Conservation (phyloP, 2,329 filamentous ascomycete genomes). For the Pleurostoma richardsiae region DNA sequence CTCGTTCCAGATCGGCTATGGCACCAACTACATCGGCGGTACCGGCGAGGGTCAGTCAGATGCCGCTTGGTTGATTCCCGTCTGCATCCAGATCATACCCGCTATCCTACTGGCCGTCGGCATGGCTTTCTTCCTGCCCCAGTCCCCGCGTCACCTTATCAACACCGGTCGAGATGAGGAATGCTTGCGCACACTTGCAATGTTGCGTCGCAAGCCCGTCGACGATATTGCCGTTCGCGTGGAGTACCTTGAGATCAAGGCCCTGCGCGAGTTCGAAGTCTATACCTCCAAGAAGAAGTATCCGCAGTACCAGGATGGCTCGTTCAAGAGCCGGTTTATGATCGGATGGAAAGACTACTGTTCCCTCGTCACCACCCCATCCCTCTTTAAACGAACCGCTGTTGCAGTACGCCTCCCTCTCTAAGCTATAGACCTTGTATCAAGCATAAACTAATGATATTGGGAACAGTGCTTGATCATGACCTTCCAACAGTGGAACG, state of each 20-base stretch:
- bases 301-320: no score
- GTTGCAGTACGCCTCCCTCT: no score
- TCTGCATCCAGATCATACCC: not conserved
- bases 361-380: no score
- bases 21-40: conserved; percentile 11
- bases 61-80: not conserved
- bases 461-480: conserved; percentile 18
- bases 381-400: no score
- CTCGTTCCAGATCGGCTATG: not conserved
- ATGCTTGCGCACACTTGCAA: not conserved
- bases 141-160: conserved; percentile 49
- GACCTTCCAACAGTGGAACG: conserved; percentile 4
- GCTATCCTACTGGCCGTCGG: not conserved
- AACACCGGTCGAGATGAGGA: conserved; percentile 35
- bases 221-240: not conserved
- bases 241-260: conserved; percentile 1
- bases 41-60: conserved; percentile 8
- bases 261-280: not conserved
- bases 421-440: no score
- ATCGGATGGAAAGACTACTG: no score
- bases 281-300: no score
- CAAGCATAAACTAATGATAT: no score
- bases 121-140: conserved; percentile 34
- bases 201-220: not conserved
- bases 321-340: no score